Percentiles rank a stretch among this genome's conserved stretches.
Conservation (phyloP, 129 eudicot genomes). For the Erigeron canadensis region DNA sequence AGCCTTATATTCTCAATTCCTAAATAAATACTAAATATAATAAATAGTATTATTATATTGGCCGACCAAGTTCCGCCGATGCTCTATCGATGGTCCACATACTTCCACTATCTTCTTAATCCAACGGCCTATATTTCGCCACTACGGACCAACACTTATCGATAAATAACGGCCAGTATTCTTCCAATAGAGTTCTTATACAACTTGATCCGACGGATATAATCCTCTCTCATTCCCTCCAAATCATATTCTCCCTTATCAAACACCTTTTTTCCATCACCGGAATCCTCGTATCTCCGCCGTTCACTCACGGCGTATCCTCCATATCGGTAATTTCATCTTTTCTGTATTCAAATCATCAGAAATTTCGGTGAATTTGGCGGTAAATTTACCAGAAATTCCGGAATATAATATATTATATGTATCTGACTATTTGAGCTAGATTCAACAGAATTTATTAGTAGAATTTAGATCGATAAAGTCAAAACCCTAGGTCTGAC, state of each 20-base stretch:
- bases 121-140: conserved; percentile 29
- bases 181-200: conserved; percentile 47
- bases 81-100: conserved; percentile 39
- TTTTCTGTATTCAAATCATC: neutral
- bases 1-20: too few species aligned
- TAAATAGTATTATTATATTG: conserved; percentile 15
- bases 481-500: neutral
- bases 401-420: neutral
- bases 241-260: neutral
- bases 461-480: neutral
- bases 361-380: neutral
- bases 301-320: neutral
- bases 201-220: conserved; percentile 62
- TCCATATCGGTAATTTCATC: neutral
- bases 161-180: conserved; percentile 38
- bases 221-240: conserved; percentile 37
- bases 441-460: neutral
- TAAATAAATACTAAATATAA: too few species aligned
- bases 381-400: neutral
- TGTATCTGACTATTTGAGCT: neutral
- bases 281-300: neutral
- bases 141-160: conserved; percentile 40
- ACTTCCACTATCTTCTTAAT: conserved; percentile 37
- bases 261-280: conserved; percentile 9
- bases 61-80: conserved; percentile 37